A percentile compares a stretch with the other conserved stretches of the same genome.
Evolutionary conservation across 345 rosid species (phyloP).

Genomic region (Murraya paniculata): DNA sequence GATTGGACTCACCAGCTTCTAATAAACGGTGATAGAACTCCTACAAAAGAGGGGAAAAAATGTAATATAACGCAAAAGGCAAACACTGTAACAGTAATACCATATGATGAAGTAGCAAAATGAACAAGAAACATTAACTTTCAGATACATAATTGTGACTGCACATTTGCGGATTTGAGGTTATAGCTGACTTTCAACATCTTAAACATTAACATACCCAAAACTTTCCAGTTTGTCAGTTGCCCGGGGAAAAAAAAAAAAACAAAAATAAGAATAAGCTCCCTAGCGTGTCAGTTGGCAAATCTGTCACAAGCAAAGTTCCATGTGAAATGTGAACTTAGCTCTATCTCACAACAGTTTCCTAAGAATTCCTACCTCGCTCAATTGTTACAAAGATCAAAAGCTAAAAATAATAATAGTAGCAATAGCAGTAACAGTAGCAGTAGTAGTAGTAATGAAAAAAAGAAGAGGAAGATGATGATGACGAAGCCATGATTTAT

Average conservation of each 20-base stretch:
- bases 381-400: neutral
- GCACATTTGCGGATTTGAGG: neutral
- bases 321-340: neutral
- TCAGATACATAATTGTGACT: neutral
- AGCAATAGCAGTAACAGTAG: no score
- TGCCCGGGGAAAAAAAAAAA: no score
- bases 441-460: neutral
- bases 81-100: neutral
- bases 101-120: neutral
- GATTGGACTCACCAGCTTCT: slow-evolving; percentile 22
- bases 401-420: neutral
- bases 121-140: slow-evolving; percentile 2
- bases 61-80: neutral
- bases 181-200: neutral
- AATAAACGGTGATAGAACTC: slow-evolving; percentile 69
- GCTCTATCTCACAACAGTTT: neutral
- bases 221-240: neutral
- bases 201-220: neutral
- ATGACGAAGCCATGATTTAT: neutral
- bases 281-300: neutral
- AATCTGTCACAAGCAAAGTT: neutral
- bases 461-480: neutral
- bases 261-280: no score
- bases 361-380: neutral
- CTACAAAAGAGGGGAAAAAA: slow-evolving; percentile 36